These are phyloP conservation scores for Solanum corneliomulleri DNA, from an alignment of 257 asterid genomes.

Conservation along the genomic window DNA sequence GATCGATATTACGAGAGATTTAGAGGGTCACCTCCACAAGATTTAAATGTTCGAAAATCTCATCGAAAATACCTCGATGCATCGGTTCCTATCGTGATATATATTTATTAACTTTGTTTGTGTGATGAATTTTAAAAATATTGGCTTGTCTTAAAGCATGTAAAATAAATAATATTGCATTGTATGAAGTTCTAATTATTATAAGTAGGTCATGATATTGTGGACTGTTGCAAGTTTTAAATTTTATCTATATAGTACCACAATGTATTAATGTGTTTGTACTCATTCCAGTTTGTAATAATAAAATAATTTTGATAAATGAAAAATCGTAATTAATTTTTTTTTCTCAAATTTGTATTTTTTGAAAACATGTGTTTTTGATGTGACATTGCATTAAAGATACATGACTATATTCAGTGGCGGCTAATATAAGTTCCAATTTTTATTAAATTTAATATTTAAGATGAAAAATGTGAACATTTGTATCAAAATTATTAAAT, in stretches of 20 bases:
- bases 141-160: neutral
- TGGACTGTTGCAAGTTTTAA: neutral
- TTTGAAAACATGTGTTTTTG: neutral
- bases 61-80: neutral
- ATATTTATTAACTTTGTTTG: neutral
- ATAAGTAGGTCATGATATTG: neutral
- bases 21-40: constrained; percentile 17
- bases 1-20: constrained; percentile 22
- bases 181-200: neutral
- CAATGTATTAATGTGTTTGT: neutral
- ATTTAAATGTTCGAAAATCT: neutral
- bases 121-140: neutral
- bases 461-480: neutral
- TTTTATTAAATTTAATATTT: no score
- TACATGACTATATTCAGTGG: neutral
- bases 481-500: no score
- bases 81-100: neutral
- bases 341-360: neutral
- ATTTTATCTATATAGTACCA: neutral
- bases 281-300: neutral
- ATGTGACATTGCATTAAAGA: neutral
- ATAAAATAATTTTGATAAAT: neutral
- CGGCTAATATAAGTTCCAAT: neutral
- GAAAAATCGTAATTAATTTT: neutral
- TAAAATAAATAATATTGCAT: neutral